Conservation (phyloP, 2,329 filamentous ascomycete species). For the Metarhizium brunneum region DNA sequence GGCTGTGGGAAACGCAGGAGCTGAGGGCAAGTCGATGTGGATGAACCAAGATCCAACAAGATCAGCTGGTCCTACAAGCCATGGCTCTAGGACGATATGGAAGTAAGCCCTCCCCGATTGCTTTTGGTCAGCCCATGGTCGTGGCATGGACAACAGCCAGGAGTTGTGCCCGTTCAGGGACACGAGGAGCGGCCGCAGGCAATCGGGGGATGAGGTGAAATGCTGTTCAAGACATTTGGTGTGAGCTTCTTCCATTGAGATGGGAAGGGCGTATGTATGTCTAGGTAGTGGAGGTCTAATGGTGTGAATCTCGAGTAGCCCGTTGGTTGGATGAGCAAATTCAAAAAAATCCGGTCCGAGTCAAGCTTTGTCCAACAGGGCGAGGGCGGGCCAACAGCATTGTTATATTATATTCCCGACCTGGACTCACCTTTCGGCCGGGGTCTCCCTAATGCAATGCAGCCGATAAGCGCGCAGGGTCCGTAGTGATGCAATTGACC, state of each 20-base stretch:
- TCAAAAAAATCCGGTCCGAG: background rate
- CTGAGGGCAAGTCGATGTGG: conserved; percentile 9
- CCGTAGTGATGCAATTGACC: background rate
- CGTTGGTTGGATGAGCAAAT: background rate
- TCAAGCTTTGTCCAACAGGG: background rate
- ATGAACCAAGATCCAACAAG: conserved; percentile 14
- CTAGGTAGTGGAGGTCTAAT: background rate
- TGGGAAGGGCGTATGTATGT: background rate
- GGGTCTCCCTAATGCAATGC: background rate
- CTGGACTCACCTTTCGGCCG: background rate
- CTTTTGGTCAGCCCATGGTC: conserved; percentile 13
- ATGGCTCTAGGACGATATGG: conserved; percentile 24
- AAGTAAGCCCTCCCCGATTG: conserved; percentile 16
- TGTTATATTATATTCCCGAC: background rate
- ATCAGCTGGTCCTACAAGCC: conserved; percentile 18
- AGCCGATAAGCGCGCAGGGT: background rate
- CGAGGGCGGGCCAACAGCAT: background rate
- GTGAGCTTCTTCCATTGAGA: conserved; percentile 8
- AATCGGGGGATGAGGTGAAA: conserved; percentile 7
- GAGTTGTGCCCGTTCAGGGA: conserved; percentile 25
- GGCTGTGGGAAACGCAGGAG: conserved; percentile 6
- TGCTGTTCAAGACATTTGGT: conserved; percentile 9
- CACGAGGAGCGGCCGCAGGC: conserved; percentile 18
- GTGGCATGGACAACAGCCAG: conserved; percentile 25
- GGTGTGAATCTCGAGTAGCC: background rate